Conservation (phyloP, 441 rosid genomes). For the Pelargonium cotyledonis region DNA sequence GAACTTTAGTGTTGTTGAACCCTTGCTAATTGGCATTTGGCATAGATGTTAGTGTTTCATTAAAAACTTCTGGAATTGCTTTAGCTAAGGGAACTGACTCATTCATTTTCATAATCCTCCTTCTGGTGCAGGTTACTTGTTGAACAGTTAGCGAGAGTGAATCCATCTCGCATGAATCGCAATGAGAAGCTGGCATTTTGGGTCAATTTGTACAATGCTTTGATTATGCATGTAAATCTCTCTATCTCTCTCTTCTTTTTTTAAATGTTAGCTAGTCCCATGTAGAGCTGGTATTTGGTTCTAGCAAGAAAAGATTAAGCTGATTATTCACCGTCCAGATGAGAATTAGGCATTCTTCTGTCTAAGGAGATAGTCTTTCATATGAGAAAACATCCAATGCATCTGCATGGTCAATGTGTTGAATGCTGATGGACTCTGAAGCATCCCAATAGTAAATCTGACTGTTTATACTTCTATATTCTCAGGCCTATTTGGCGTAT, state of each 20-base stretch:
- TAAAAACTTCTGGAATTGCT: not conserved
- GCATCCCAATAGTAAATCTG: constrained; percentile 7
- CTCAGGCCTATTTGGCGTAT: constrained; percentile 65
- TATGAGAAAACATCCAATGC: not conserved
- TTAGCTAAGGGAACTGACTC: constrained; percentile 6
- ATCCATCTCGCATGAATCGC: constrained; percentile 39
- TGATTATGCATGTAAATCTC: constrained; percentile 63
- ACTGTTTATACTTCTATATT: constrained; percentile 21
- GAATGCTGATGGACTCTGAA: constrained; percentile 3
- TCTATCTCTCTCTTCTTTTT: not conserved
- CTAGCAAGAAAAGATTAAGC: not conserved
- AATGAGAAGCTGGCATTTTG: constrained; percentile 67
- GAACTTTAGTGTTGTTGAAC: not conserved
- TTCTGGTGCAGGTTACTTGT: constrained; percentile 44
- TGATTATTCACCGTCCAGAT: not conserved
- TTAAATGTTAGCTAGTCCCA: not conserved
- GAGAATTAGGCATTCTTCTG: not conserved
- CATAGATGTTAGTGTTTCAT: not conserved
- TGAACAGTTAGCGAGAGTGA: constrained; percentile 52
- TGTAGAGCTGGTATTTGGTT: not conserved
- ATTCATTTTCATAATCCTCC: constrained; percentile 11
- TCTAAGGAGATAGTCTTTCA: not conserved
- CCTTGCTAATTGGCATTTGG: not conserved
- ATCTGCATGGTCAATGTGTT: not conserved
- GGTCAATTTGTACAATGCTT: constrained; percentile 67